Conservation (phyloP, 129 eudicot genomes). For the Tagetes erecta region DNA sequence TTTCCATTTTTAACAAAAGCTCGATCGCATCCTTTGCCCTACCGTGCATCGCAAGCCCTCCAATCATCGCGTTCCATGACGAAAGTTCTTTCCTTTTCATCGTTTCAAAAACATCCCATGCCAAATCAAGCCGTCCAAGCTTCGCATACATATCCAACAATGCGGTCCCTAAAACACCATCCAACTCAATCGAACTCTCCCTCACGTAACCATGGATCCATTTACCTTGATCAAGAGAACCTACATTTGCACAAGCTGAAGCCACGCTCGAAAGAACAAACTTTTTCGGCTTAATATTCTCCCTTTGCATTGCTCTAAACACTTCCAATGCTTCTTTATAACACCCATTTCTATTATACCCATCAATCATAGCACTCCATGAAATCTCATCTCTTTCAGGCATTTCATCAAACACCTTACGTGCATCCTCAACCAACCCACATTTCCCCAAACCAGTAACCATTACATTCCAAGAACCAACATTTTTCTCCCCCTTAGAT, state of each 20-base stretch:
- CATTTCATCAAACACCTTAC: constrained; percentile 47
- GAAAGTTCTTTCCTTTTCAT: constrained; percentile 44
- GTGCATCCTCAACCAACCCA: constrained; percentile 52
- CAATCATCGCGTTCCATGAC: constrained; percentile 77
- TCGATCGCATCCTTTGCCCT: constrained; percentile 57
- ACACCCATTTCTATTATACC: constrained; percentile 46
- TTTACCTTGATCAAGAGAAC: constrained; percentile 66
- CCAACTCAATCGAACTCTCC: constrained; percentile 41
- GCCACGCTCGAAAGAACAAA: constrained; percentile 59
- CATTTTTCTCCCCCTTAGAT: constrained; percentile 26
- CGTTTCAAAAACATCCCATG: constrained; percentile 65
- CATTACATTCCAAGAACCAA: constrained; percentile 64
- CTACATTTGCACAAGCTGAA: constrained; percentile 57
- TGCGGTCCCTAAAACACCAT: constrained; percentile 51
- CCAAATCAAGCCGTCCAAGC: constrained; percentile 61
- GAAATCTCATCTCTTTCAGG: constrained; percentile 51
- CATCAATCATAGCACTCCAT: constrained; percentile 77
- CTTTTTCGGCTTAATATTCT: constrained; percentile 40
- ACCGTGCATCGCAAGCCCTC: constrained; percentile 70
- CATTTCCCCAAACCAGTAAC: constrained; percentile 43
- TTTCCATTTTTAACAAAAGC: constrained; percentile 46
- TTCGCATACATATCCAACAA: constrained; percentile 69
- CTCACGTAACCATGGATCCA: constrained; percentile 56
- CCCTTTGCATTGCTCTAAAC: constrained; percentile 47
- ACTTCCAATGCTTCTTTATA: constrained; percentile 49